These are phyloP conservation scores for Globisporangium barbulae DNA, from an alignment of 352 stramenopile genomes.

Conservation along the genomic window DNA sequence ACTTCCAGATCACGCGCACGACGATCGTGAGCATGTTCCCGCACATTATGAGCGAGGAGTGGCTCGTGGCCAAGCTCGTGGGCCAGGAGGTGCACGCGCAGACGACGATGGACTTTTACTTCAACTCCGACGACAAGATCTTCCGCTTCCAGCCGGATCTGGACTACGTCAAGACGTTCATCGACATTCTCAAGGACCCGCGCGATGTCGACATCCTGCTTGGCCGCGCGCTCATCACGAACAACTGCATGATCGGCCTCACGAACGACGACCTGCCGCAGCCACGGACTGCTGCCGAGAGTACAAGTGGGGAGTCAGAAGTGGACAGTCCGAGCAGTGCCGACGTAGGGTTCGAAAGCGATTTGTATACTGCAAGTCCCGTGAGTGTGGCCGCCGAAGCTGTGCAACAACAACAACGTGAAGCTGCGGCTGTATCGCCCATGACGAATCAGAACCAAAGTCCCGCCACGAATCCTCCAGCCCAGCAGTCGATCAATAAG, in stretches of 20 bases:
- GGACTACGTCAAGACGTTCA: constrained; percentile 25
- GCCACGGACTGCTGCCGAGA: background rate
- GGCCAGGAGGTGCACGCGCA: constrained; percentile 19
- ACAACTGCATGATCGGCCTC: constrained; percentile 11
- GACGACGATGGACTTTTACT: constrained; percentile 20
- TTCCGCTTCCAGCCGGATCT: constrained; percentile 18
- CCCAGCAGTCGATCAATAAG: background rate
- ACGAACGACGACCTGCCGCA: constrained; percentile 10
- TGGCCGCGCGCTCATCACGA: constrained; percentile 10
- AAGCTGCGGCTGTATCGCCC: background rate
- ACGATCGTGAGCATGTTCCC: constrained; percentile 29
- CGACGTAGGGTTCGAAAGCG: background rate
- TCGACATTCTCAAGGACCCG: constrained; percentile 18
- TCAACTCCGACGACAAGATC: constrained; percentile 15
- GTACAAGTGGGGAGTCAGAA: background rate
- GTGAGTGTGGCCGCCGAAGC: background rate
- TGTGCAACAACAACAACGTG: background rate
- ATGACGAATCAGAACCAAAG: background rate
- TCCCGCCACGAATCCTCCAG: background rate
- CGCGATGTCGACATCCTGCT: constrained; percentile 14
- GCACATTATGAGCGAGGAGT: constrained; percentile 22
- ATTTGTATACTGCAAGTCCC: background rate
- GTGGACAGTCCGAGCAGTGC: background rate
- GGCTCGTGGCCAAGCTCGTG: constrained; percentile 24
- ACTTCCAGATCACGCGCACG: constrained; percentile 27